These are phyloP conservation scores for Cornus kousa DNA, from an alignment of 148 eudicot genomes.

Conservation along the genomic window DNA sequence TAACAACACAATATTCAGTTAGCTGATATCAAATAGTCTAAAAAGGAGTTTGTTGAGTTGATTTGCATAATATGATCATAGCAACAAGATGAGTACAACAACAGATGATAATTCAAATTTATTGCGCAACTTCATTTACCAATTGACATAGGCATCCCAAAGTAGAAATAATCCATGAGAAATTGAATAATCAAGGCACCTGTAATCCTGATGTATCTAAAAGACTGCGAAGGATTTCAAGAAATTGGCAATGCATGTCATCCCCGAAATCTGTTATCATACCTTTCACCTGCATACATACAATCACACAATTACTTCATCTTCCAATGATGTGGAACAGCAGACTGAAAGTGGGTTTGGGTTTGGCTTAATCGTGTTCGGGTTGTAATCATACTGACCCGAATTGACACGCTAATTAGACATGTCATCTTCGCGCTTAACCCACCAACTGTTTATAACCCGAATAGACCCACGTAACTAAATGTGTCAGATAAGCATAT, in stretches of 20 bases:
- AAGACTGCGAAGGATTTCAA: constrained; percentile 87
- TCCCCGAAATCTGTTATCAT: constrained; percentile 94
- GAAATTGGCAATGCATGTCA: constrained; percentile 97
- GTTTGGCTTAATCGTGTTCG: too few species aligned
- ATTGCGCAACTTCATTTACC: background rate
- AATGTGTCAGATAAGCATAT: too few species aligned
- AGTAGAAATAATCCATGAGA: background rate
- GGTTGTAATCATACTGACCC: too few species aligned
- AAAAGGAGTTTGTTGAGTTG: too few species aligned
- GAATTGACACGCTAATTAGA: too few species aligned
- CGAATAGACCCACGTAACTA: too few species aligned
- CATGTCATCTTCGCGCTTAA: too few species aligned
- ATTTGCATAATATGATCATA: background rate
- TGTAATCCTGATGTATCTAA: constrained; percentile 80
- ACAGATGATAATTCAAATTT: constrained; percentile 6
- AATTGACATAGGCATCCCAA: background rate
- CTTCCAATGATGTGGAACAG: background rate
- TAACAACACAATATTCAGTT: too few species aligned
- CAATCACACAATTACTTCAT: background rate
- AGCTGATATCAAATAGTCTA: too few species aligned
- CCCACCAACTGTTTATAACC: too few species aligned
- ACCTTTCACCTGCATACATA: constrained; percentile 71
- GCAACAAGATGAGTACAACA: background rate
- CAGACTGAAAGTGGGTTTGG: background rate
- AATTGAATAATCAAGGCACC: constrained; percentile 42